Evolutionary conservation across 192 early-diverging fungal species (phyloP), one percentile per base, ranked within the genome.

Genomic region (Dissophora globulifera): DNA sequence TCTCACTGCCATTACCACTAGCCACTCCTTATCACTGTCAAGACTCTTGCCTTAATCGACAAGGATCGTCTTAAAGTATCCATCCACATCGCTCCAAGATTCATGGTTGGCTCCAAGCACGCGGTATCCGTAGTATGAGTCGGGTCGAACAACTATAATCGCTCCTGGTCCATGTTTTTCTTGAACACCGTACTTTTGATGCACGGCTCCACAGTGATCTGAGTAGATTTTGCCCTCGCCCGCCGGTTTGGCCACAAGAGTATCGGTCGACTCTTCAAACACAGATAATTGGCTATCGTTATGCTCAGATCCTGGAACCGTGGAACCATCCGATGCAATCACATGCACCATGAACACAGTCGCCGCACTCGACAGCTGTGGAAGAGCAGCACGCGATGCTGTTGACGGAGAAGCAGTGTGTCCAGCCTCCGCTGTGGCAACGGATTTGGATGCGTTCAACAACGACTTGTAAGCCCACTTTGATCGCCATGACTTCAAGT

Each of bases 331-430:
- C 15, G 67, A 45, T 2, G 50, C 50, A 62, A 62, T 22, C 15
- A 59, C 57, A 49, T 75, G 70, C 1, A 54, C 50, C 62, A 65
- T 75, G 38, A 75, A 75, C 22, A 65, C n/a, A n/a, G n/a, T n/a
- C n/a, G n/a, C n/a, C n/a, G n/a, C n/a, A n/a, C n/a, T n/a, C n/a
- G n/a, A n/a, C n/a, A n/a, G n/a, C n/a, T n/a, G n/a, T n/a, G n/a
- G n/a, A n/a, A n/a, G n/a, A n/a, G n/a, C n/a, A n/a, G n/a, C n/a
- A n/a, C n/a, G n/a, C n/a, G n/a, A n/a, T n/a, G n/a, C n/a, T n/a
- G n/a, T n/a, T n/a, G n/a, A n/a, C n/a, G n/a, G n/a, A n/a, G n/a
- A n/a, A n/a, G n/a, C n/a, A n/a, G n/a, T n/a, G n/a, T n/a, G n/a
- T n/a, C n/a, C n/a, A n/a, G n/a, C n/a, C n/a, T n/a, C n/a, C n/a